Evolutionary conservation across 129 eudicot genomes (phyloP), one percentile per base, ranked within the genome.

Genomic region (Gnaphalium uliginosum): DNA sequence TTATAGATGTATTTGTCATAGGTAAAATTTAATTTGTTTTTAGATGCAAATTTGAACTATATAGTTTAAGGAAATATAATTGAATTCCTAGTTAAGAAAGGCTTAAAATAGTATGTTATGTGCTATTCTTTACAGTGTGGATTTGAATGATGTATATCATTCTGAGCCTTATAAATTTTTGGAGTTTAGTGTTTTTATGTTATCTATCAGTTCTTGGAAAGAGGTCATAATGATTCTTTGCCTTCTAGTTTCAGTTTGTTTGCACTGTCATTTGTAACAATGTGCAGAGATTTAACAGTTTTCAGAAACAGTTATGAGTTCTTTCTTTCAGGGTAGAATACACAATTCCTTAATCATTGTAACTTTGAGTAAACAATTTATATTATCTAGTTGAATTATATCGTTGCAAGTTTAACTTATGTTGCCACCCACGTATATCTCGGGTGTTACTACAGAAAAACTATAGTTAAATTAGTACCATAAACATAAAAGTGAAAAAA

Each of bases 1-100:
- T 79, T 93, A 93, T 88, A 93, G 82, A 85, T 93, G 98, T 85
- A 91, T 93, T 19, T 93, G 98, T 70, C 98, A 93, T 79, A 84
- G 90, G 89, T 89, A 81, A 86, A 56, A 0, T 32, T 46, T 76
- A 46, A 59, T 64, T 5, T 29, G 4, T 51, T 29, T 63, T 66
- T 33, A 48, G 57, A 53, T 32, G 51, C 46, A 71, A n/a, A 78
- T 27, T 61, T 78, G 77, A 43, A 43, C 73, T 66, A 71, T 57
- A 82, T 70, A 71, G 66, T 51, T 76, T 76, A 68, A 69, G 81
- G 60, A 61, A n/a, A n/a, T n/a, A n/a, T n/a, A 76, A 39, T 37
- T 71, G 74, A 69, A 57, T 70, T 63, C 24, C 60, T 81, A 72
- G 83, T 64, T 79, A 43, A 29, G 30, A 29, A 25, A 8, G 37